Base-by-base conservation (phyloP, 208 protist genomes). In the Angomonas ambiguus region DNA sequence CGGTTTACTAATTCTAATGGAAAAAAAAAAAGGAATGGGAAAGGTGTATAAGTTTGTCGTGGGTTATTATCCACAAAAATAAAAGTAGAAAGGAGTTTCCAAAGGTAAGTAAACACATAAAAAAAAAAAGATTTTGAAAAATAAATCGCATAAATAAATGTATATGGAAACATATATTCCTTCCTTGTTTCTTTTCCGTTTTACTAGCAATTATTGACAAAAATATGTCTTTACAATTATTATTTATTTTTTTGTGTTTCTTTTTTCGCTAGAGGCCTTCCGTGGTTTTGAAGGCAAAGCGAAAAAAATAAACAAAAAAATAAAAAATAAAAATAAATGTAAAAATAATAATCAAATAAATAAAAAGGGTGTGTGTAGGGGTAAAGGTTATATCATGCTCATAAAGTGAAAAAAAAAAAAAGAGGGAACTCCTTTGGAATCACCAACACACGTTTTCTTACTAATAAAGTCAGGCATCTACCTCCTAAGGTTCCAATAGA, bases 401-500 rank as follows among this genome's bases (percentile, higher is more conserved):
- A n/a, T n/a, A n/a, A 33, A 59, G 53, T 33, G 53, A 59, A 33
- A 33, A 33, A 16, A 59, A 30, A 22, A 59, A 30, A 33, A 33
- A 31, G 53, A 30, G 22, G 25, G 25, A 59, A 59, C 16, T 55
- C 6, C 11, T 55, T 55, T 10, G 16, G 6, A 30, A 55, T 25
- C 6, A 55, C 8, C 22, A 55, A 55, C 38, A 20, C 18, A 48
- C 38, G 11, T 48, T 48, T 48, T 11, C 38, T 18, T 11, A 48
- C 22, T 16, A 16, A n/a, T 59, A 81, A 65, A 74, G 33, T 82
- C 76, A 35, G 53, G 53, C 48, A 63, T 57, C 24, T 71, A 72
- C 64, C 72, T 82, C 76, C 76, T 71, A 31, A 45, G 76, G 76
- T 82, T 82, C 76, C 76, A 82, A 73, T 72, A 71, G 38, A 31